phyloP scores from a whole-genome alignment of 106 monocot genomes.

The Platanthera zijinensis region DNA sequence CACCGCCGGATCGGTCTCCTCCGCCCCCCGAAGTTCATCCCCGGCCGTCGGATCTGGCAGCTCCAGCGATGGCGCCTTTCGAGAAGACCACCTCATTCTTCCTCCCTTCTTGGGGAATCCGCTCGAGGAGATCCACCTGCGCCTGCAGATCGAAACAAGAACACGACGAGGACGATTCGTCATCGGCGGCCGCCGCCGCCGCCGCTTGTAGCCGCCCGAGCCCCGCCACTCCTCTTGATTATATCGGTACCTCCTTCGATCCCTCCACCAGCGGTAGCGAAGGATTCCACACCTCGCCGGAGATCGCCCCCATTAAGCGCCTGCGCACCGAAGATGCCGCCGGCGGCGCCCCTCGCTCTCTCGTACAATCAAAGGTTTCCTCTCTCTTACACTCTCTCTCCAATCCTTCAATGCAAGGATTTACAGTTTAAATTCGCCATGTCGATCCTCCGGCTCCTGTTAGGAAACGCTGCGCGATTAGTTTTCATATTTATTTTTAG shows the following conservation, averaged over 20 bases:
- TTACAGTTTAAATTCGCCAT: too few relatives aligned
- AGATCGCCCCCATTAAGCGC: slow-evolving; percentile 3
- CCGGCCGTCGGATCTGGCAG: background rate
- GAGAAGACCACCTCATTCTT: background rate
- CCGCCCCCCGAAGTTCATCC: background rate
- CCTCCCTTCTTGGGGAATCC: background rate
- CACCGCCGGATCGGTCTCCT: background rate
- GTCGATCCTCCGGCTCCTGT: background rate
- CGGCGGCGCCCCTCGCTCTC: background rate
- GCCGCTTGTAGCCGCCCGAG: background rate
- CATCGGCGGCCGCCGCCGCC: background rate
- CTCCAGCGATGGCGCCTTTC: background rate
- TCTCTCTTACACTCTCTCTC: background rate
- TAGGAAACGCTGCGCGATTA: background rate
- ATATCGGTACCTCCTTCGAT: background rate
- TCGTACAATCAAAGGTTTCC: background rate
- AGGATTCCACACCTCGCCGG: background rate
- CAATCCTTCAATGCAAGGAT: background rate
- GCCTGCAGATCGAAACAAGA: background rate
- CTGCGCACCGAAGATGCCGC: background rate
- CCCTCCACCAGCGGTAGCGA: slow-evolving; percentile 7
- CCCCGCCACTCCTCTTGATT: slow-evolving; percentile 8
- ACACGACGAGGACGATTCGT: background rate
- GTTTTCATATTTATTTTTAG: background rate
- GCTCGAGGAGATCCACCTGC: background rate